Base-by-base conservation (phyloP, 2,329 filamentous ascomycete genomes). In the Cadophora malorum region DNA sequence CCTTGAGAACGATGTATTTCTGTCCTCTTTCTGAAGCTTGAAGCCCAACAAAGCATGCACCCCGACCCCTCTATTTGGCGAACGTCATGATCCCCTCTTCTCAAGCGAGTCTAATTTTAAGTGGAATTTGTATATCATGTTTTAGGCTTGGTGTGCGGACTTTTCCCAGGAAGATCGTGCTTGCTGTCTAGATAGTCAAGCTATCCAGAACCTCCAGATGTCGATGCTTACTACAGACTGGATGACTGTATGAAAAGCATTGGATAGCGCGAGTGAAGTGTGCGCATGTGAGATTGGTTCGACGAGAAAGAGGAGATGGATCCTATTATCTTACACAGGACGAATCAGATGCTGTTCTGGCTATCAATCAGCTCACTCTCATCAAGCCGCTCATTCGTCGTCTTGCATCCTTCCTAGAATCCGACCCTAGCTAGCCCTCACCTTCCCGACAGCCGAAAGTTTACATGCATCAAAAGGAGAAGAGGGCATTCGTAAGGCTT, bases 311-410 rank as follows among this genome's bases (percentile, higher is more conserved):
- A 45, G 41, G 41, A 45, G 14, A 21, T 49, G 41, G 41, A 6
- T 52, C 16, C 45, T n/a, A 33, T 4, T n/a, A 19, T 45, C 14
- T 38, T 45, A 5, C 16, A 50, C 12, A 21, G 31, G 47, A 63
- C 23, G n/a, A 16, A 50, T 63, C 60, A 50, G 41, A 52, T n/a
- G 41, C 60, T 25, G 31, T 28, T 9, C 25, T 63, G 25, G 47
- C 60, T 50, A 23, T 28, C 50, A 28, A 55, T 31, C 50, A 55
- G 50, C 50, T 31, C n/a, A 21, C 23, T 14, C 23, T 31, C 50
- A 55, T 55, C 50, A 23, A 55, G 12, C 45, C 45, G 12, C 21
- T 49, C 45, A 21, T 14, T 49, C 45, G 45, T 45, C 41, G 41
- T 45, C 14, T 45, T 16, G 41, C 41, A 45, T 45, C 41, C 12